phyloP scores from a whole-genome alignment of 768 basidiomycete genomes.

The Tremella mesenterica region DNA sequence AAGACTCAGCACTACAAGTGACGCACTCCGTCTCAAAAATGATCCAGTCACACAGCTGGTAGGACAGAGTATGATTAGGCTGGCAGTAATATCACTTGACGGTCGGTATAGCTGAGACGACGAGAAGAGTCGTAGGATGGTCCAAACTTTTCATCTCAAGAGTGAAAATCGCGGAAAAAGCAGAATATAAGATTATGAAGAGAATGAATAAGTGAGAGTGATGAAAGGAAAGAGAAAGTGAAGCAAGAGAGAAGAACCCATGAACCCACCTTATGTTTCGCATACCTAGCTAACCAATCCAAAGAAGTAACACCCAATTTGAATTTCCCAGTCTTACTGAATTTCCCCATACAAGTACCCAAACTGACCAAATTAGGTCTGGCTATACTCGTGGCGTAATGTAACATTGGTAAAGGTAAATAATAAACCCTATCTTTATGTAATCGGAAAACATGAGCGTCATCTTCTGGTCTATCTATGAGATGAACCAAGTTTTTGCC shows the following conservation, averaged over 20 bases:
- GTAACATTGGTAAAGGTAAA: constrained; percentile 90
- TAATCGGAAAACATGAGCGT: constrained; percentile 88
- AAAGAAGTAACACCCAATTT: constrained; percentile 90
- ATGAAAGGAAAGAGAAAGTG: too few relatives aligned
- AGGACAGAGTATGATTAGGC: too few relatives aligned
- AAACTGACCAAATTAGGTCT: constrained; percentile 83
- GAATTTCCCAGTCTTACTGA: constrained; percentile 94
- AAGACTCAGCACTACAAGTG: too few relatives aligned
- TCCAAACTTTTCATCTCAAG: too few relatives aligned
- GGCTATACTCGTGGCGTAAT: constrained; percentile 81
- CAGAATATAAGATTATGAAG: too few relatives aligned
- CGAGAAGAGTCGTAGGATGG: too few relatives aligned
- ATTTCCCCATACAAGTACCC: constrained; percentile 96
- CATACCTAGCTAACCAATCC: constrained; percentile 89
- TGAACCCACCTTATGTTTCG: constrained; percentile 83
- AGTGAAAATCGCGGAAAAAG: too few relatives aligned
- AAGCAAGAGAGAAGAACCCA: too few relatives aligned
- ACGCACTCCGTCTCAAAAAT: too few relatives aligned
- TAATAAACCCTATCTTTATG: constrained; percentile 95
- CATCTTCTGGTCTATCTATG: constrained; percentile 79
- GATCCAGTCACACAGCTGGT: too few relatives aligned
- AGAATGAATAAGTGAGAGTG: not conserved
- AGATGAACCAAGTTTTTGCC: constrained; percentile 94
- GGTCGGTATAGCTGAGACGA: too few relatives aligned
- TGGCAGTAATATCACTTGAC: too few relatives aligned